These are phyloP conservation scores for Cucurbita moschata DNA, from an alignment of 306 rosid genomes.

Conservation along the genomic window DNA sequence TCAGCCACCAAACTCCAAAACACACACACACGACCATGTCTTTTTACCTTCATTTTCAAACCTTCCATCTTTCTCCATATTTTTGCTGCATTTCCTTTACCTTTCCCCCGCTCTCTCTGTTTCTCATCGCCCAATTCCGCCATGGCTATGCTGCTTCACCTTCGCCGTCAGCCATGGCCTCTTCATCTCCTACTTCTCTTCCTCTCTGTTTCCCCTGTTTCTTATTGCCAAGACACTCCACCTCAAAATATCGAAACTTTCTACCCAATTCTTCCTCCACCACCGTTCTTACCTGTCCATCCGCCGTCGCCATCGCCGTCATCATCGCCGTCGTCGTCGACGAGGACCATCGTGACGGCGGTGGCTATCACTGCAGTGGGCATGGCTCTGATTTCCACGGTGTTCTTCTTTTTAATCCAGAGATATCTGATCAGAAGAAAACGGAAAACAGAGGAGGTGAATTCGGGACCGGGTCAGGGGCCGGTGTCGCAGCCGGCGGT, in stretches of 20 bases:
- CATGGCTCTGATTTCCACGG: constrained; percentile 34
- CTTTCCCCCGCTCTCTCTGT: background rate
- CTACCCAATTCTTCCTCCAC: constrained; percentile 27
- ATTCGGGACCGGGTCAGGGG: background rate
- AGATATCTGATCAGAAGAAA: constrained; percentile 20
- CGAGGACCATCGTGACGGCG: constrained; percentile 28
- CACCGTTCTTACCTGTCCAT: constrained; percentile 9
- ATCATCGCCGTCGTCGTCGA: constrained; percentile 17
- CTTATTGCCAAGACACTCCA: constrained; percentile 18
- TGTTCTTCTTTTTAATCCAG: constrained; percentile 30
- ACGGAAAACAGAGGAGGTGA: constrained; percentile 12
- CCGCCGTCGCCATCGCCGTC: background rate
- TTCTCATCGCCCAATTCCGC: background rate
- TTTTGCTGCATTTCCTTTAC: background rate
- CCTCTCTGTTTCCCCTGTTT: constrained; percentile 8
- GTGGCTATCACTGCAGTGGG: constrained; percentile 55
- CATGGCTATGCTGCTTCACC: background rate
- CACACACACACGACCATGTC: constrained; percentile 15
- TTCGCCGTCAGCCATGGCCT: constrained; percentile 18
- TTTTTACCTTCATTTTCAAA: background rate
- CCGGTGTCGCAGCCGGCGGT: background rate
- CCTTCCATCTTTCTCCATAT: background rate
- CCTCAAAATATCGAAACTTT: constrained; percentile 62
- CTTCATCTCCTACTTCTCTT: constrained; percentile 15
- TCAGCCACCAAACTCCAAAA: constrained; percentile 33